Percentiles rank a stretch among this genome's conserved stretches.
These are phyloP conservation scores for Tagetes patula DNA, from an alignment of 129 eudicot genomes.

Conservation along the genomic window DNA sequence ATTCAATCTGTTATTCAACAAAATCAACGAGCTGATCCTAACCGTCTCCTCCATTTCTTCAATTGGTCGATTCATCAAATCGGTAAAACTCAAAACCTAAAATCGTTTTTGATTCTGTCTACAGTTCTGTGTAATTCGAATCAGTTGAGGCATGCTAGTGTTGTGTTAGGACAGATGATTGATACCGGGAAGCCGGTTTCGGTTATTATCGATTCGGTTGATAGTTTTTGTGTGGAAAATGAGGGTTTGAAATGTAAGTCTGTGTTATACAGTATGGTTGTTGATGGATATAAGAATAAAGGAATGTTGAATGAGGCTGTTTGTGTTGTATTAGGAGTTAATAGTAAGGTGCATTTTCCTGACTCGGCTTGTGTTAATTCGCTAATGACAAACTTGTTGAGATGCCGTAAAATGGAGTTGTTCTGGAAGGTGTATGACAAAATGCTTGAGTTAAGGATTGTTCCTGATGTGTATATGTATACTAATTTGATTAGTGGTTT, in stretches of 20 bases:
- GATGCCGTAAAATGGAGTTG: conserved; percentile 45
- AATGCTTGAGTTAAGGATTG: conserved; percentile 51
- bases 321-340: conserved; percentile 44
- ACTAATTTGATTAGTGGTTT: conserved; percentile 66
- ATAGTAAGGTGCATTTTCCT: conserved; percentile 38
- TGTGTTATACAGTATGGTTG: conserved; percentile 48
- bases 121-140: conserved; percentile 47
- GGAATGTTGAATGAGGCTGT: conserved; percentile 68
- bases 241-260: conserved; percentile 28
- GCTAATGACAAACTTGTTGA: conserved; percentile 58
- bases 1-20: conserved; percentile 62
- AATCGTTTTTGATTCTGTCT: conserved; percentile 50
- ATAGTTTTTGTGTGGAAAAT: conserved; percentile 32
- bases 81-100: conserved; percentile 59
- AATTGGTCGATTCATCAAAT: conserved; percentile 57
- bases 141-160: conserved; percentile 40
- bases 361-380: conserved; percentile 61
- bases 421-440: conserved; percentile 61
- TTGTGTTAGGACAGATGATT: conserved; percentile 50
- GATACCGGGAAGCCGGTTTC: conserved; percentile 44
- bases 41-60: conserved; percentile 72
- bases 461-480: conserved; percentile 62
- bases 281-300: conserved; percentile 61
- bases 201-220: conserved; percentile 43
- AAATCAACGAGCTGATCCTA: conserved; percentile 46